Percentiles rank a stretch among this genome's conserved stretches.
Evolutionary conservation across 495 filamentous ascomycete species (phyloP).

Genomic region (Daldinia concentrica): DNA sequence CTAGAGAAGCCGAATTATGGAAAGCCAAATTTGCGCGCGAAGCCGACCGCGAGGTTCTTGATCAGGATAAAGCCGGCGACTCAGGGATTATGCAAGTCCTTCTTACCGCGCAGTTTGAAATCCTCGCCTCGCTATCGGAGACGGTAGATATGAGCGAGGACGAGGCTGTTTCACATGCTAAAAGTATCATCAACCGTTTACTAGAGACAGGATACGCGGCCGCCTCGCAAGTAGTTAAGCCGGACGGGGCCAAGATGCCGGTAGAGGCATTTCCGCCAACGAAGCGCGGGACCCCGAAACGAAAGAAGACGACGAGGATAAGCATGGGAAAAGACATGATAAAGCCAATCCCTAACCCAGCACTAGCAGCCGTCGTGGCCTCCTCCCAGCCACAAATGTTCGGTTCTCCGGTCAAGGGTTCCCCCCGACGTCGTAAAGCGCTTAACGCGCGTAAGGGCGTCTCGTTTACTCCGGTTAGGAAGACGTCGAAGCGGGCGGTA

Average conservation of each 20-base stretch:
- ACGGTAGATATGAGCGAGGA: constrained; percentile 82
- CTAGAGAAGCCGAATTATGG: constrained; percentile 83
- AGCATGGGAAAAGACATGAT: constrained; percentile 43
- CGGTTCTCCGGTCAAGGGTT: constrained; percentile 69
- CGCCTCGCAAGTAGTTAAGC: constrained; percentile 85
- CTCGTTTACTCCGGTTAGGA: constrained; percentile 80
- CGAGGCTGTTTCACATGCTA: constrained; percentile 83
- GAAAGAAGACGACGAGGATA: constrained; percentile 66
- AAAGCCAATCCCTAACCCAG: constrained; percentile 50
- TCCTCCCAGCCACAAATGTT: constrained; percentile 51
- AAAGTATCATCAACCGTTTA: constrained; percentile 79
- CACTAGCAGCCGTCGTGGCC: constrained; percentile 50
- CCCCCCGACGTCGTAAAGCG: constrained; percentile 78
- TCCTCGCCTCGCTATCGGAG: constrained; percentile 79
- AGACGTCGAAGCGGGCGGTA: constrained; percentile 77
- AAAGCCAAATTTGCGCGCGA: constrained; percentile 87
- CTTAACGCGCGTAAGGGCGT: constrained; percentile 77
- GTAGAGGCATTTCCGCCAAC: constrained; percentile 72
- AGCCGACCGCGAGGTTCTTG: constrained; percentile 75
- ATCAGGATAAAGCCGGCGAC: constrained; percentile 85
- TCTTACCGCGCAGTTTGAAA: constrained; percentile 90
- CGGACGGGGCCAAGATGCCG: constrained; percentile 75
- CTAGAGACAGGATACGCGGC: constrained; percentile 76
- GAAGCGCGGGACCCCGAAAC: constrained; percentile 75
- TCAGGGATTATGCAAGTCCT: constrained; percentile 80